Conservation (phyloP, 371 early-diverging fungal species). For the Enterocytospora artemiae region DNA sequence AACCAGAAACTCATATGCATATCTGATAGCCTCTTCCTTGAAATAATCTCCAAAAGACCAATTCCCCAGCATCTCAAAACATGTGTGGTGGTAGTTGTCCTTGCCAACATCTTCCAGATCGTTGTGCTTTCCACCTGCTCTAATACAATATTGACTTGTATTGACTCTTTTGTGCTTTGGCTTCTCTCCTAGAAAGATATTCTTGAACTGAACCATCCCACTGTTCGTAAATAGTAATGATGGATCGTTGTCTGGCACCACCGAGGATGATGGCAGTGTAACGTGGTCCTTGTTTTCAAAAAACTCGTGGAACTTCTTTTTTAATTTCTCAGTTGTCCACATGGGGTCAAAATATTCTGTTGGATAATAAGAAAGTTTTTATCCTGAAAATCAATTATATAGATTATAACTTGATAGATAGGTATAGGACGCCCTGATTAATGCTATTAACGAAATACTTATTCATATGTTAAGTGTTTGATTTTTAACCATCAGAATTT, state of each 20-base stretch:
- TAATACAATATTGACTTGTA: constrained; percentile 69
- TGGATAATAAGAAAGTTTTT: too few species aligned
- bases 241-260: constrained; percentile 88
- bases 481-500: too few species aligned
- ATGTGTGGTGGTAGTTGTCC: constrained; percentile 98
- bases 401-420: too few species aligned
- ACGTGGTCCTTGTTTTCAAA: constrained; percentile 72
- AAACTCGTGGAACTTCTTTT: constrained; percentile 72
- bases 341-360: too few species aligned
- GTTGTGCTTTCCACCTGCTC: constrained; percentile 89
- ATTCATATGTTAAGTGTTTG: too few species aligned
- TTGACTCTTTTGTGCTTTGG: constrained; percentile 76
- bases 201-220: constrained; percentile 99
- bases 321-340: constrained; percentile 33
- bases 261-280: constrained; percentile 74
- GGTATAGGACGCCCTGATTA: too few species aligned
- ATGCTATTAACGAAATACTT: too few species aligned
- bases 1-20: constrained; percentile 86
- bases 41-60: constrained; percentile 99
- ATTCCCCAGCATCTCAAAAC: constrained; percentile 99
- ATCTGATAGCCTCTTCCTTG: constrained; percentile 80
- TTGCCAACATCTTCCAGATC: constrained; percentile 99
- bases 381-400: too few species aligned
- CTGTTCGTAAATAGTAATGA: constrained; percentile 94
- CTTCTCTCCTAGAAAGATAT: constrained; percentile 85